Base-by-base conservation (phyloP, 768 basidiomycete genomes). In the Mycena chlorophos region DNA sequence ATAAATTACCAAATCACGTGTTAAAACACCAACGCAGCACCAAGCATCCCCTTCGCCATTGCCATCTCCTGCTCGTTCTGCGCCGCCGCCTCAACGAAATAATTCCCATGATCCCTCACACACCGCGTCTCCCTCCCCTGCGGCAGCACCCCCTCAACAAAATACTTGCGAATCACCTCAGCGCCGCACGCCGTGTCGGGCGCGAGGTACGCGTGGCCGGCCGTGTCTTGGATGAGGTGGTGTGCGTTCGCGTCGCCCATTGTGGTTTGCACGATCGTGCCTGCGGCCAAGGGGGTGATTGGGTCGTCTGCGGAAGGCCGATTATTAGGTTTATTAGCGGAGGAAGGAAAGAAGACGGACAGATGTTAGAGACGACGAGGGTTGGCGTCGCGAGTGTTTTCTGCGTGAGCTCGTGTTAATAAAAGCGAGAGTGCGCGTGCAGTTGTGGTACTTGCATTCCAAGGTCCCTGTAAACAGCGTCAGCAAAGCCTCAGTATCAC, bases 301-400 rank as follows among this genome's bases (percentile, higher is more conserved):
- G 40, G 13, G 20, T 42, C 40, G 20, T 42, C 40, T 42, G n/a
- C 40, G 40, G 8, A 42, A 8, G 20, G n/a, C 20, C 13, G 22
- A 20, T 6, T 42, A n/a, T n/a, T n/a, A n/a, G n/a, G n/a, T n/a
- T n/a, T n/a, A n/a, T n/a, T 8, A 14, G 40, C 13, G 40, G 40
- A 42, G 13, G 13, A 6, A 42, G 20, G 13, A 42, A 19, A 42
- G 8, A 5, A 8, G 4, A 55, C 56, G 16, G n/a, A 48, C 60
- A 52, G 5, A 51, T 61, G 43, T 57, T 61, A 5, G 60, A 49
- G 20, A 57, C 31, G 23, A 61, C 40, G 28, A 61, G 27, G 2
- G 48, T 55, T 25, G 60, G 60, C 3, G 60, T 61, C 10, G 56
- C 56, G 2, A 61, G n/a, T 2, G 56, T 61, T 55, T 61, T 57